Conservation (phyloP, 495 filamentous ascomycete species). For the Hypoxylon rickii region DNA sequence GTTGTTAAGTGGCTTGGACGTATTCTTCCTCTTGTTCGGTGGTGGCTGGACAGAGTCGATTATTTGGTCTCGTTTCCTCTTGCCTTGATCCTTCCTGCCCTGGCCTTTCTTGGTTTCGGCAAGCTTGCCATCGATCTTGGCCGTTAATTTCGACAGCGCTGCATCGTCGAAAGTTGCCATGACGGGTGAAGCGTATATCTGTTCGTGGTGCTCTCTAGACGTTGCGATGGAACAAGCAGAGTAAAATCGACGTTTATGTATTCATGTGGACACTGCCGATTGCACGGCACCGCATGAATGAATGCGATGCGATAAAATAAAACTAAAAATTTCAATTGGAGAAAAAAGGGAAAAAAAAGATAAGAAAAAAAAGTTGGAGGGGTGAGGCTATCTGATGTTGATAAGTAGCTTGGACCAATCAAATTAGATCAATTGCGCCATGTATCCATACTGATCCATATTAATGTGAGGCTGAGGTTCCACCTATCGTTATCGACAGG, state of each 20-base stretch:
- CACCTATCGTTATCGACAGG: too few species aligned
- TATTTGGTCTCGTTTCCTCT: slow-evolving; percentile 37
- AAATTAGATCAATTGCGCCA: too few species aligned
- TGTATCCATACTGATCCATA: too few species aligned
- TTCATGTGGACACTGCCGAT: not conserved
- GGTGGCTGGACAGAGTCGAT: slow-evolving; percentile 28
- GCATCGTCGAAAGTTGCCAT: slow-evolving; percentile 61
- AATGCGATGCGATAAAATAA: slow-evolving; percentile 15
- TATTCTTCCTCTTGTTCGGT: slow-evolving; percentile 34
- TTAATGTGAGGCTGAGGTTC: slow-evolving; percentile 16
- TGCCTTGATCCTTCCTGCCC: slow-evolving; percentile 29
- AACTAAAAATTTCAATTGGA: slow-evolving; percentile 21
- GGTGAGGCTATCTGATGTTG: slow-evolving; percentile 19
- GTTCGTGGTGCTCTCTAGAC: not conserved
- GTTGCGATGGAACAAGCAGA: too few species aligned
- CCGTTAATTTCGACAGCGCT: slow-evolving; percentile 65
- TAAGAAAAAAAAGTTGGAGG: slow-evolving; percentile 38
- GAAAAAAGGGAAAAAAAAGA: not conserved
- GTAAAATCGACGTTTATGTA: too few species aligned
- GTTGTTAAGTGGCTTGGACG: slow-evolving; percentile 34
- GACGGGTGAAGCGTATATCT: not conserved
- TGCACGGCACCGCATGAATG: not conserved
- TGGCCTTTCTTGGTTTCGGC: slow-evolving; percentile 29
- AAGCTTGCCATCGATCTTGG: slow-evolving; percentile 60
- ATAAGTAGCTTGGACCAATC: too few species aligned